phyloP scores from a whole-genome alignment of 2,329 filamentous ascomycete species.

The Clonostachys solani region DNA sequence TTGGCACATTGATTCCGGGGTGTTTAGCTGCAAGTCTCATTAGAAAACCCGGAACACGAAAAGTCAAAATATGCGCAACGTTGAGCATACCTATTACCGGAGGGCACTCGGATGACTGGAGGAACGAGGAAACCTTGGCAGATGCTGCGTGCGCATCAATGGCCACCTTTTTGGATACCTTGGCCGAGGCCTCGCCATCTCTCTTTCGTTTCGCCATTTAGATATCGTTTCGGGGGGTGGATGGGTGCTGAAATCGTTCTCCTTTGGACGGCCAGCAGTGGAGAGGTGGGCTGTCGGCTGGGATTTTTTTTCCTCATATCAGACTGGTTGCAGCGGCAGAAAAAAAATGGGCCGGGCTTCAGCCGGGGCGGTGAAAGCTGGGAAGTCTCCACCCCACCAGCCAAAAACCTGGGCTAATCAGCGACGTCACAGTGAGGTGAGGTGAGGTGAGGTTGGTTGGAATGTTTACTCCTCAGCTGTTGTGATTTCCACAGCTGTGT shows the following conservation, averaged over 20 bases:
- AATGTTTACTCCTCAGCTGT: too few relatives aligned
- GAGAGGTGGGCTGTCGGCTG: slow-evolving; percentile 15
- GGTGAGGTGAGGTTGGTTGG: too few relatives aligned
- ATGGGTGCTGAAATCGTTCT: slow-evolving; percentile 1
- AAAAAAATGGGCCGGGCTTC: slow-evolving; percentile 4
- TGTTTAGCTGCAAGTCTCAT: slow-evolving; percentile 17
- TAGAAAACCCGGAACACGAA: too few relatives aligned
- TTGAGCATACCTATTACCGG: slow-evolving; percentile 45
- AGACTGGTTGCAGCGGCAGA: neutral
- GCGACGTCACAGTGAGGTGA: slow-evolving; percentile 4
- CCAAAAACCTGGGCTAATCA: neutral
- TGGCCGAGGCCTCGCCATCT: slow-evolving; percentile 30
- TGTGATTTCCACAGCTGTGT: too few relatives aligned
- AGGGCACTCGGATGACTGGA: slow-evolving; percentile 39
- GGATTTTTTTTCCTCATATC: slow-evolving; percentile 15
- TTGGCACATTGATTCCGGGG: slow-evolving; percentile 28
- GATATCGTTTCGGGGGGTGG: neutral
- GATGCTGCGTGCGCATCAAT: slow-evolving; percentile 32
- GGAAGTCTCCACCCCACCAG: slow-evolving; percentile 3
- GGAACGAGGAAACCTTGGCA: slow-evolving; percentile 40
- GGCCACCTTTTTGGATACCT: slow-evolving; percentile 48
- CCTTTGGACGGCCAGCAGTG: neutral
- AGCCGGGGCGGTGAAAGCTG: slow-evolving; percentile 4
- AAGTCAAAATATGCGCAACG: too few relatives aligned
- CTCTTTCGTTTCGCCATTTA: slow-evolving; percentile 46